phyloP scores from a whole-genome alignment of 805 yeast genomes.

The Yarrowia sp. region DNA sequence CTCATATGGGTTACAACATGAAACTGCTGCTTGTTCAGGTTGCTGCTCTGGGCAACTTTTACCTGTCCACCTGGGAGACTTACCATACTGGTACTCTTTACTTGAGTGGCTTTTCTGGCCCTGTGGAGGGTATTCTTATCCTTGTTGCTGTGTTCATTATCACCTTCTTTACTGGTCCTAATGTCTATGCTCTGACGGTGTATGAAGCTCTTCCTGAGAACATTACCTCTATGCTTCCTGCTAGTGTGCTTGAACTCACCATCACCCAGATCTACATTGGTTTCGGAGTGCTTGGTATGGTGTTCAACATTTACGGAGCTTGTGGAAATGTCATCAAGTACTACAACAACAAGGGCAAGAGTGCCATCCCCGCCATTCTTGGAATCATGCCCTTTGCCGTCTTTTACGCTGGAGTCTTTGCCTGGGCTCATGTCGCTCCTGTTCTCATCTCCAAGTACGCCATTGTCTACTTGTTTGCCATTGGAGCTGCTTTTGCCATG shows the following conservation, averaged over 20 bases:
- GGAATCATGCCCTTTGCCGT: slow-evolving; percentile 68
- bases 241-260: background rate
- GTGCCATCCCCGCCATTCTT: slow-evolving; percentile 41
- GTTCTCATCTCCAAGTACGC: slow-evolving; percentile 39
- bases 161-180: slow-evolving; percentile 71
- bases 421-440: slow-evolving; percentile 51
- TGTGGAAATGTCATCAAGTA: slow-evolving; percentile 55
- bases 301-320: slow-evolving; percentile 69
- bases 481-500: slow-evolving; percentile 76
- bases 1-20: slow-evolving; percentile 67
- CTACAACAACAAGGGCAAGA: slow-evolving; percentile 31
- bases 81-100: slow-evolving; percentile 82
- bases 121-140: slow-evolving; percentile 87
- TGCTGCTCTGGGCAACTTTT: slow-evolving; percentile 56
- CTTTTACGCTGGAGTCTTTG: slow-evolving; percentile 52
- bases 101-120: slow-evolving; percentile 81
- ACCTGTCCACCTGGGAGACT: slow-evolving; percentile 93
- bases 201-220: slow-evolving; percentile 32
- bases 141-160: slow-evolving; percentile 52
- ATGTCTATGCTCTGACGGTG: slow-evolving; percentile 56
- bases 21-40: slow-evolving; percentile 42
- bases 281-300: slow-evolving; percentile 56
- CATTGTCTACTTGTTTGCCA: slow-evolving; percentile 61
- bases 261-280: slow-evolving; percentile 47
- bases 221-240: background rate